Base-by-base conservation (phyloP, 352 stramenopile genomes). In the Phytophthora sp. region DNA sequence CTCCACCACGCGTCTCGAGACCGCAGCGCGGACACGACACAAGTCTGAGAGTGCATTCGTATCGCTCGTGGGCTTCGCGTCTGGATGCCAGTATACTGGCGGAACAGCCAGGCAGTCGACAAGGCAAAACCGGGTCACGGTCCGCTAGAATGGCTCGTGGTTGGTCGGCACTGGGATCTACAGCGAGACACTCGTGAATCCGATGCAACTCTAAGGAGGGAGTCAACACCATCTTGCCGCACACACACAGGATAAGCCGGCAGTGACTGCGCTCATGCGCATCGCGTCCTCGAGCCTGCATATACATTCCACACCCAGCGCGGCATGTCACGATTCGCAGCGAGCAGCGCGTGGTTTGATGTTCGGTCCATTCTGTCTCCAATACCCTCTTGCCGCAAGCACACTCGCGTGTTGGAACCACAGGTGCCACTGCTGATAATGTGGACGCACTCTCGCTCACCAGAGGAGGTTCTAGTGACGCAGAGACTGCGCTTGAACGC, bases 191-290 rank as follows among this genome's bases (percentile, higher is more conserved):
- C 26, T 89, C 79, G 21, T 74, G 74, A 47, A 84, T 59, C 42
- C 86, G 76, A 57, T 89, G 78, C 31, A 84, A 56, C 53, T 77
- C 79, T 9, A 88, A 47, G 12, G 79, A 88, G 30, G 73, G 59
- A 3, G 77, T 87, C 12, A 88, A 57, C 33, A 91, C 79, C 78
- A 91, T 89, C 57, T 87, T 86, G 16, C 77, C 80, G 31, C 82
- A 91, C 0, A 67, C 46, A 49, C 82, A 91, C 80, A 91, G 84
- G 21, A 74, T 71, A 18, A 91, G 70, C 26, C 82, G 76, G 35
- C 82, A 89, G 36, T 89, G 82, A 30, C 82, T 91, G 38, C 85
- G 64, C n/a, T 91, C 82, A 51, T 91, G 82, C 6, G 78, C 80
- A 24, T 80, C 80, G n/a, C 70, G 80, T 11, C 76, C 79, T 1